Percentiles rank a stretch among this genome's conserved stretches.
Conservation (phyloP, 257 asterid genomes). For the Penstemon newberryi region DNA sequence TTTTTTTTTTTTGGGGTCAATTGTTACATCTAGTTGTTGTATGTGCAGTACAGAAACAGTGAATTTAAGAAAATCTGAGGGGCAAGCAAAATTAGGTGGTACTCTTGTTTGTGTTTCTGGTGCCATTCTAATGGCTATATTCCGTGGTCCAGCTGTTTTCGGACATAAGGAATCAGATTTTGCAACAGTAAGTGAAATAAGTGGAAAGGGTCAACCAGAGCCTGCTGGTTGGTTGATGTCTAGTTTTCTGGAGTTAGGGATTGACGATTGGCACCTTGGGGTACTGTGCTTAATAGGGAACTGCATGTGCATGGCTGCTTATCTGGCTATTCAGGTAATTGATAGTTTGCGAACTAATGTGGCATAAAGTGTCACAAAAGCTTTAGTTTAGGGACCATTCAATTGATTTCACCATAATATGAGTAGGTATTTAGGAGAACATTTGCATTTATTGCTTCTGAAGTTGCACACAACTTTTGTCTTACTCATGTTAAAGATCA, state of each 20-base stretch:
- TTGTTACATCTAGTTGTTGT: constrained; percentile 38
- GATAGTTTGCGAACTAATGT: too few relatives aligned
- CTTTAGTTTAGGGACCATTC: too few relatives aligned
- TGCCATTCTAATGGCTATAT: constrained; percentile 82
- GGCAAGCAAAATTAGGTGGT: constrained; percentile 90
- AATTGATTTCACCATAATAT: too few relatives aligned
- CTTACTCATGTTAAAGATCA: too few relatives aligned
- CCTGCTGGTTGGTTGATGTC: constrained; percentile 76
- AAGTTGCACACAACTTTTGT: too few relatives aligned
- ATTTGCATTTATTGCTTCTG: too few relatives aligned
- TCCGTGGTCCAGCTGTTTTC: constrained; percentile 82
- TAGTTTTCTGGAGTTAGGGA: constrained; percentile 57
- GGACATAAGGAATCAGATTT: constrained; percentile 68
- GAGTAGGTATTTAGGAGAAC: too few relatives aligned
- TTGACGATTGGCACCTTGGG: constrained; percentile 87
- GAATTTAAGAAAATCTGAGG: constrained; percentile 68
- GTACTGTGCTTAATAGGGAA: constrained; percentile 88
- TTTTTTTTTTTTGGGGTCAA: neutral
- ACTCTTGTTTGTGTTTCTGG: constrained; percentile 86
- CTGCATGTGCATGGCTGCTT: constrained; percentile 92
- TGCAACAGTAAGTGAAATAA: constrained; percentile 51
- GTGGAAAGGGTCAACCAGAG: constrained; percentile 84
- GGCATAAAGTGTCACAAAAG: too few relatives aligned
- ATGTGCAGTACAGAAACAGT: constrained; percentile 88
- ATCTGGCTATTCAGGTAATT: constrained; percentile 83